phyloP scores from a whole-genome alignment of 345 rosid species.

The Murraya koenigii region DNA sequence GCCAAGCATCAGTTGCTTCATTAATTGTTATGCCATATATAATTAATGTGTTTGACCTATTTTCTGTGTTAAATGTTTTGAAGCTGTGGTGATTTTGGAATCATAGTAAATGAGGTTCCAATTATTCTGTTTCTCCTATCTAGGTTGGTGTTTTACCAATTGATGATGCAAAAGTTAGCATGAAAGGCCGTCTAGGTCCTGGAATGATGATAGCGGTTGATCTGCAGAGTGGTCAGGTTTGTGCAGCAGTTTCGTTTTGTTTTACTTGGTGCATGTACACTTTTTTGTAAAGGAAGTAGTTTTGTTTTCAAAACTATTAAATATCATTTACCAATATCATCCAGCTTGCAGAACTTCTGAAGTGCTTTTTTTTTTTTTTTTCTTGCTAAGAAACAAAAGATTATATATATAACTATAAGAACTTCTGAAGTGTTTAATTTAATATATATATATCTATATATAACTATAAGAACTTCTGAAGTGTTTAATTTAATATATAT shows the following conservation, averaged over 20 bases:
- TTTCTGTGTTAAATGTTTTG: background rate
- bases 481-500: no score
- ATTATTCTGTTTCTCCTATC: constrained; percentile 5
- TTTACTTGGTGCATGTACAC: background rate
- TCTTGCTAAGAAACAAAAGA: no score
- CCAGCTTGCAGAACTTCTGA: background rate
- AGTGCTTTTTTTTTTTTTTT: no score
- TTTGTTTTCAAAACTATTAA: background rate
- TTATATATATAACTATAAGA: no score
- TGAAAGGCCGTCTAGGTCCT: constrained; percentile 98
- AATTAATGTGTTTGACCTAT: background rate
- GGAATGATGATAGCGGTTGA: constrained; percentile 99
- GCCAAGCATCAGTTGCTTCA: background rate
- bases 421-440: no score
- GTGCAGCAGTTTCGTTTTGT: constrained; percentile 25
- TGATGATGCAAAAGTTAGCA: constrained; percentile 86
- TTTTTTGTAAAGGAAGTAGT: background rate
- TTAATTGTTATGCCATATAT: background rate
- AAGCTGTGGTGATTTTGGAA: background rate
- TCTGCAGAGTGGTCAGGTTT: constrained; percentile 82
- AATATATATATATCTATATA: no score
- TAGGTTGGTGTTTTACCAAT: constrained; percentile 98
- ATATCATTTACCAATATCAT: constrained; percentile 1
- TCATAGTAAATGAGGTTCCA: background rate
- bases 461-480: background rate